phyloP scores from a whole-genome alignment of 345 rosid genomes.

The Conringia planisiliqua region DNA sequence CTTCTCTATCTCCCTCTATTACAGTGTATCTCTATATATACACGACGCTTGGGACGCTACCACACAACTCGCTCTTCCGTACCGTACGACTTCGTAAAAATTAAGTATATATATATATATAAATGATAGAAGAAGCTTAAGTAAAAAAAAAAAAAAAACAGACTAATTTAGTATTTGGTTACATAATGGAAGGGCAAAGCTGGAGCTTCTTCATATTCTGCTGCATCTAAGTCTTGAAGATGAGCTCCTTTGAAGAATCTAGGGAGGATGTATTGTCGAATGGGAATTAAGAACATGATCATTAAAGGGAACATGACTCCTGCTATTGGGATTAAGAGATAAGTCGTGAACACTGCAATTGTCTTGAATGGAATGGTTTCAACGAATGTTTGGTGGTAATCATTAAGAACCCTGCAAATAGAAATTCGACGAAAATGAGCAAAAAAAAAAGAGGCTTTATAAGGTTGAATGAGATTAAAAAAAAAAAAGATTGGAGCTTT shows the following conservation, averaged over 20 bases:
- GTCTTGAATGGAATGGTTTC: background rate
- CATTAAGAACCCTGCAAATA: background rate
- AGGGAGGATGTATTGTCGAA: background rate
- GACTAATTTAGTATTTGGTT: no score
- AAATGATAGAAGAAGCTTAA: no score
- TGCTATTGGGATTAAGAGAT: background rate
- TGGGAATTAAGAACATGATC: background rate
- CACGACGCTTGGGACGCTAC: no score
- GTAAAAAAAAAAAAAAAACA: no score
- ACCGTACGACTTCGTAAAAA: no score
- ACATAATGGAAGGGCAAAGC: background rate
- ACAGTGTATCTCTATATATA: no score
- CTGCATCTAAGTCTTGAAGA: background rate
- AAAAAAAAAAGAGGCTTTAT: no score
- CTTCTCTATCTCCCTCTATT: no score
- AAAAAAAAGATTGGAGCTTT: background rate
- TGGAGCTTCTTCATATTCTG: background rate
- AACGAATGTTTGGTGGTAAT: background rate
- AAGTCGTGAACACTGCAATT: background rate
- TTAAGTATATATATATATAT: no score
- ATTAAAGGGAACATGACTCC: background rate
- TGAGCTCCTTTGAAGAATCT: background rate
- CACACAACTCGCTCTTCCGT: no score
- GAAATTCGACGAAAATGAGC: no score
- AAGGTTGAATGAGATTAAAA: no score